Base-by-base conservation (phyloP, 805 yeast genomes). In the Saturnispora halmiae region DNA sequence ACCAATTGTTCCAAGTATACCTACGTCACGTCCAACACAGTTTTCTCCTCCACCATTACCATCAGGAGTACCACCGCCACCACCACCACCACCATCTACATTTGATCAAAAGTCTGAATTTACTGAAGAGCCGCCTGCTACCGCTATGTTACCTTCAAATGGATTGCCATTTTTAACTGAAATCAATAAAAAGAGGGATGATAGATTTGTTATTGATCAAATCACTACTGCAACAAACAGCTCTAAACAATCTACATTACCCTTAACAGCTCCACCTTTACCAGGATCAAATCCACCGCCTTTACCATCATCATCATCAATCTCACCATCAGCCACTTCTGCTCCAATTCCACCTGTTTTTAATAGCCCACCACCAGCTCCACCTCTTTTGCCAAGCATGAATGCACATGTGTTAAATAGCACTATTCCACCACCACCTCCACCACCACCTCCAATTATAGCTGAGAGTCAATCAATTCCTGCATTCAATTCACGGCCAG, bases 101-200 rank as follows among this genome's bases (percentile, higher is more conserved):
- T 45, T 56, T 26, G 29, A n/a, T n/a, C n/a, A n/a, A n/a, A n/a
- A n/a, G n/a, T n/a, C n/a, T n/a, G n/a, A n/a, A n/a, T n/a, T n/a
- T n/a, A n/a, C n/a, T n/a, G n/a, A n/a, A n/a, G n/a, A n/a, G n/a
- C n/a, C n/a, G n/a, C n/a, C n/a, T n/a, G n/a, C n/a, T n/a, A n/a
- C n/a, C n/a, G n/a, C n/a, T n/a, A n/a, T n/a, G n/a, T 44, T 54
- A 36, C 19, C 50, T 21, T 44, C 52, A 37, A 40, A 46, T 45
- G 73, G 73, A 2, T 51, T 74, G 19, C 79, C 80, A 9, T 74
- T 74, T 46, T 60, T 74, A 34, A 72, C 74, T 1, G 75, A 73
- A 46, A 73, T 74, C 25, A 71, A 72, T 44, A 66, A 67, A 20
- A 70, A 66, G 53, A 61, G 78, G 51, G 66, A 67, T 41, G 72